Conservation (phyloP, 345 rosid species). For the Kernera saxatilis region DNA sequence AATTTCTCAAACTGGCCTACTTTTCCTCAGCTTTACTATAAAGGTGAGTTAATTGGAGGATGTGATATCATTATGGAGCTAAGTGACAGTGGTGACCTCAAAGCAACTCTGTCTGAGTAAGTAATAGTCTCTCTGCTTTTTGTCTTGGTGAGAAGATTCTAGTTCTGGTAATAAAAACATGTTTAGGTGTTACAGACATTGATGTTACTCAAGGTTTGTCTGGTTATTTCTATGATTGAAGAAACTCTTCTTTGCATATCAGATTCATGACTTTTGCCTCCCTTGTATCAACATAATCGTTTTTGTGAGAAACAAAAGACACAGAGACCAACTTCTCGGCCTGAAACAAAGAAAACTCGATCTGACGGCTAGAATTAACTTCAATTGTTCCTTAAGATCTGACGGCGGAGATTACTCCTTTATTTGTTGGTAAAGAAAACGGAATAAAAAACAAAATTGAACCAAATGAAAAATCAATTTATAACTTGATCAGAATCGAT, state of each 20-base stretch:
- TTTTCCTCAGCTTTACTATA: constrained; percentile 87
- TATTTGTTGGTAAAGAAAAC: background rate
- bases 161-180: constrained; percentile 3
- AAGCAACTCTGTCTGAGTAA: constrained; percentile 73
- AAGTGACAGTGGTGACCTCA: constrained; percentile 59
- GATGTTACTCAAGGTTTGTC: constrained; percentile 16
- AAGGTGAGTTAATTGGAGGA: constrained; percentile 96
- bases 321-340: background rate
- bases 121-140: background rate
- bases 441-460: background rate
- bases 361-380: background rate
- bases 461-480: too few species aligned
- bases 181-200: constrained; percentile 11
- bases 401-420: background rate
- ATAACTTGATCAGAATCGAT: too few species aligned
- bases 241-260: background rate
- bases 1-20: constrained; percentile 94
- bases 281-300: background rate
- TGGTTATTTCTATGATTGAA: constrained; percentile 4
- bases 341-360: background rate
- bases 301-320: too few species aligned
- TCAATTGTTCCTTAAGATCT: background rate
- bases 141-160: background rate
- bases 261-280: background rate
- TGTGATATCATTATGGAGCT: constrained; percentile 89